These are phyloP conservation scores for Fraxinus baroniana DNA, from an alignment of 305 asterid genomes.

Conservation along the genomic window DNA sequence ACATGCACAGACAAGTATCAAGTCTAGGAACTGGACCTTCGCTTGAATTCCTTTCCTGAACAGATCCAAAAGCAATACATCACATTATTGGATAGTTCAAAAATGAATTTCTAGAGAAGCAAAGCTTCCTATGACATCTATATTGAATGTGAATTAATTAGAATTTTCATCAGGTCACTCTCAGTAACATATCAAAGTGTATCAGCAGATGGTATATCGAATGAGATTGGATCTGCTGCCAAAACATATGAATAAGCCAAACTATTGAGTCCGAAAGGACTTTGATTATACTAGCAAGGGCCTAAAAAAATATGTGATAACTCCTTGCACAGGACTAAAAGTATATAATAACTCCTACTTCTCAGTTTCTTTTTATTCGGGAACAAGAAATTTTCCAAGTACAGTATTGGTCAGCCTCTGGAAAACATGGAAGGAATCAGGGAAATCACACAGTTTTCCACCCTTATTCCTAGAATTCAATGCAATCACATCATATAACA, in stretches of 20 bases:
- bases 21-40: slow-evolving; percentile 94
- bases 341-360: not conserved
- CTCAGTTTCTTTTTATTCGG: slow-evolving; percentile 4
- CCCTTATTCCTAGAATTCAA: slow-evolving; percentile 13
- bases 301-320: slow-evolving; percentile 15
- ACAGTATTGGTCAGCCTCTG: not conserved
- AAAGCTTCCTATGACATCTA: slow-evolving; percentile 18
- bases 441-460: not conserved
- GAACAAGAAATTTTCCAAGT: slow-evolving; percentile 3
- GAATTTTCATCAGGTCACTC: not conserved
- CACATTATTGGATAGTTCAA: slow-evolving; percentile 18
- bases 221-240: not conserved
- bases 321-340: not conserved
- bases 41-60: slow-evolving; percentile 83
- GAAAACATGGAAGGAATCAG: slow-evolving; percentile 25
- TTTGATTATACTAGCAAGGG: slow-evolving; percentile 15
- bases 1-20: slow-evolving; percentile 86
- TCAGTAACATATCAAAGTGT: slow-evolving; percentile 15
- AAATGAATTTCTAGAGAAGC: slow-evolving; percentile 9
- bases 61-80: slow-evolving; percentile 28
- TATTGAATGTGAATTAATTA: slow-evolving; percentile 20
- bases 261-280: not conserved
- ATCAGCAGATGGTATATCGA: not conserved
- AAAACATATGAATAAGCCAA: slow-evolving; percentile 4
- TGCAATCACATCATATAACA: slow-evolving; percentile 7